phyloP scores from a whole-genome alignment of 345 rosid species.

The Pugionium cornutum region DNA sequence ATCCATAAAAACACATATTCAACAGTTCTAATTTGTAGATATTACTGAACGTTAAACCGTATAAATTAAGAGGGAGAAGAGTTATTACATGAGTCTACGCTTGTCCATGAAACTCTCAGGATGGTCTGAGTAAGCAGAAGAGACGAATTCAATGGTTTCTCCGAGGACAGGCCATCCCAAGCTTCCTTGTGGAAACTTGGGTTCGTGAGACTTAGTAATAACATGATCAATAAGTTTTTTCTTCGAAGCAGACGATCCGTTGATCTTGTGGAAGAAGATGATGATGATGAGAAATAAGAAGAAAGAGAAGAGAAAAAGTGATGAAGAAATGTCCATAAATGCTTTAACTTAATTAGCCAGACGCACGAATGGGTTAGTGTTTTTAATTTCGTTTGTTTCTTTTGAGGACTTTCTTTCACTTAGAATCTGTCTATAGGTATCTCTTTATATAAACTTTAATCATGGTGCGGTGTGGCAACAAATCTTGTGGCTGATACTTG shows the following conservation, averaged over 20 bases:
- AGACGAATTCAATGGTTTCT: conserved; percentile 83
- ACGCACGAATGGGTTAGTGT: conserved; percentile 38
- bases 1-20: background rate
- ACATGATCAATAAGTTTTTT: conserved; percentile 19
- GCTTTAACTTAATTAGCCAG: conserved; percentile 31
- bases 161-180: conserved; percentile 92
- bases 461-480: conserved; percentile 40
- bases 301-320: conserved; percentile 37
- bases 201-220: conserved; percentile 10
- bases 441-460: conserved; percentile 40
- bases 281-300: conserved; percentile 36
- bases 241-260: conserved; percentile 31
- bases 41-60: no score
- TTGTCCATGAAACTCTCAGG: conserved; percentile 90
- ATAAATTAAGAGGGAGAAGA: background rate
- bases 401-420: conserved; percentile 34
- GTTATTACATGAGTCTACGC: conserved; percentile 66
- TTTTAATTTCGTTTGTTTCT: conserved; percentile 9
- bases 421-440: conserved; percentile 36
- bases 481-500: conserved; percentile 38
- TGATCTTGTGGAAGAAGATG: conserved; percentile 41
- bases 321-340: conserved; percentile 45
- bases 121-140: conserved; percentile 78
- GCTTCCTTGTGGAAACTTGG: conserved; percentile 61
- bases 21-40: no score